Conservation (phyloP, 2,329 filamentous ascomycete species). For the Apiospora aurea region DNA sequence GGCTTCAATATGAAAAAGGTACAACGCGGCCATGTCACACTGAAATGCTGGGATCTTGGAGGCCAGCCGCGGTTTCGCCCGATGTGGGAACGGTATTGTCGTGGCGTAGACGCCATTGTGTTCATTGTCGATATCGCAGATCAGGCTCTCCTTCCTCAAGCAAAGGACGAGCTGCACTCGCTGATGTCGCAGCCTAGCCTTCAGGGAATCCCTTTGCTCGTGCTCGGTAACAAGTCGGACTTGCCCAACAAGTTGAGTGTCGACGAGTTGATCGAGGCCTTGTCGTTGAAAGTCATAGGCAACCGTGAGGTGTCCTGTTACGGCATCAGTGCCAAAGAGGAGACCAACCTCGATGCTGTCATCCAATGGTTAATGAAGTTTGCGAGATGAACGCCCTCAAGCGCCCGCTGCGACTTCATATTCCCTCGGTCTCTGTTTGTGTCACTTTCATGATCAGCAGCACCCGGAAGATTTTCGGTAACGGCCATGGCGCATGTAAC, state of each 20-base stretch:
- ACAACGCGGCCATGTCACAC: slow-evolving; percentile 95
- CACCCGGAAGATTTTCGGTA: slow-evolving; percentile 11
- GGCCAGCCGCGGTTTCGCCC: slow-evolving; percentile 95
- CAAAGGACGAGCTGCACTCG: slow-evolving; percentile 90
- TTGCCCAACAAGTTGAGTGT: slow-evolving; percentile 89
- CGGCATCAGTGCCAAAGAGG: slow-evolving; percentile 97
- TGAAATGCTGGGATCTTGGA: slow-evolving; percentile 99
- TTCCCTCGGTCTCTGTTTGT: slow-evolving; percentile 13
- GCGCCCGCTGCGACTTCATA: slow-evolving; percentile 10
- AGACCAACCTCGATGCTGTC: slow-evolving; percentile 97
- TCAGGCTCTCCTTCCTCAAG: slow-evolving; percentile 77
- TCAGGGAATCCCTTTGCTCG: slow-evolving; percentile 88
- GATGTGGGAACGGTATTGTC: slow-evolving; percentile 99
- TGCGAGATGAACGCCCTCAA: slow-evolving; percentile 64
- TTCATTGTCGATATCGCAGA: slow-evolving; percentile 99
- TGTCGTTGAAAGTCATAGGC: slow-evolving; percentile 88
- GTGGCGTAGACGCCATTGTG: slow-evolving; percentile 95
- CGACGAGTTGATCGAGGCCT: slow-evolving; percentile 91
- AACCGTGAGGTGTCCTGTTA: slow-evolving; percentile 98
- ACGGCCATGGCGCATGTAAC: slow-evolving; percentile 19
- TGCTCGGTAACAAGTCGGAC: slow-evolving; percentile 97
- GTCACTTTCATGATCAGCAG: slow-evolving; percentile 14
- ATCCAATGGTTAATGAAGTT: slow-evolving; percentile 95
- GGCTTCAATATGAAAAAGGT: slow-evolving; percentile 99
- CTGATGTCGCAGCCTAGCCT: slow-evolving; percentile 85